phyloP scores from a whole-genome alignment of 2,329 filamentous ascomycete species.

The Penicillium sp. region DNA sequence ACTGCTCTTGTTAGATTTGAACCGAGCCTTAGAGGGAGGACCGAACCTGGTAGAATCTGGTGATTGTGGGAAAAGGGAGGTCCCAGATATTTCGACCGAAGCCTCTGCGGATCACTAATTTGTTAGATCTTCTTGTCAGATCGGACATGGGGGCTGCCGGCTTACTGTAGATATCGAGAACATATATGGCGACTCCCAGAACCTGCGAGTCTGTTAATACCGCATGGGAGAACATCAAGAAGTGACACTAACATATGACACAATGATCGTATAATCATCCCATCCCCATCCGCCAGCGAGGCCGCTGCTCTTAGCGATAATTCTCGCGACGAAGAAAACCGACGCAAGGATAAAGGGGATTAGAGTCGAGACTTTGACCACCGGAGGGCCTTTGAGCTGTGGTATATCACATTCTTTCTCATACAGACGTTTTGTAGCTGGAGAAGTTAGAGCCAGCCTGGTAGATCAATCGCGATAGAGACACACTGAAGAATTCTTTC shows the following conservation, averaged over 20 bases:
- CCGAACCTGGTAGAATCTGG: slow-evolving; percentile 13
- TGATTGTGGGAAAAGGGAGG: slow-evolving; percentile 16
- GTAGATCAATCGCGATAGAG: not conserved
- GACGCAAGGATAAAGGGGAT: slow-evolving; percentile 15
- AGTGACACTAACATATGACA: slow-evolving; percentile 13
- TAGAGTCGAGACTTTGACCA: slow-evolving; percentile 6
- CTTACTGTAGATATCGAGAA: slow-evolving; percentile 12
- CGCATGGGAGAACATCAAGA: not conserved
- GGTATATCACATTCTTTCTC: slow-evolving; percentile 15
- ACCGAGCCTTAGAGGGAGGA: too few species aligned
- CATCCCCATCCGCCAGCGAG: slow-evolving; percentile 21
- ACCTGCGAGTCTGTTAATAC: slow-evolving; percentile 1
- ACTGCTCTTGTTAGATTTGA: slow-evolving; percentile 8
- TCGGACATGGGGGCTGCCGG: not conserved
- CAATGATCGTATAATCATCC: slow-evolving; percentile 22
- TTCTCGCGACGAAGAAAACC: slow-evolving; percentile 15
- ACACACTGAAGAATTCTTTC: slow-evolving; percentile 17
- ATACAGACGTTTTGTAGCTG: slow-evolving; percentile 13
- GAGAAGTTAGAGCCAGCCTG: not conserved
- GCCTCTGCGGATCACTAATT: slow-evolving; percentile 13
- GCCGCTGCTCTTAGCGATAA: slow-evolving; percentile 12
- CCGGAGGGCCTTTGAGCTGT: not conserved
- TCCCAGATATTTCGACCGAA: slow-evolving; percentile 25
- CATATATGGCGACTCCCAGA: slow-evolving; percentile 11
- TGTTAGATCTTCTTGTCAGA: not conserved